Evolutionary conservation across 495 filamentous ascomycete species (phyloP), one percentile per base, ranked within the genome.

Genomic region (Bryoglossum gracile): DNA sequence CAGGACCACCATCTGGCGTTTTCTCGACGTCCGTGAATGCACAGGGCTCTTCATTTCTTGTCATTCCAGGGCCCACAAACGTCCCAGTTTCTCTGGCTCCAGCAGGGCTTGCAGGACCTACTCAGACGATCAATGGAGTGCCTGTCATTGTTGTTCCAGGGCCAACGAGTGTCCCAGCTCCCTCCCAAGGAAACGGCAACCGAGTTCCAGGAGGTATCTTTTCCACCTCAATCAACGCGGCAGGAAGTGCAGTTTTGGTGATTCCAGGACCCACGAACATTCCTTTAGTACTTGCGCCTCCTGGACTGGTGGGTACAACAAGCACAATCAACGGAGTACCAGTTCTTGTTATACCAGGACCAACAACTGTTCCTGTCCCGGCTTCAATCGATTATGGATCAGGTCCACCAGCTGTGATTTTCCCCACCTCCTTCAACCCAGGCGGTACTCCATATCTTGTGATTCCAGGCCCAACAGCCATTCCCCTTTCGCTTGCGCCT

Each of bases 41-140:
- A 23, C 17, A 25, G 25, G 37, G 41, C 9, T 23, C 43, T 8
- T 34, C 43, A 6, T 2, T 47, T n/a, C n/a, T 53, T 2, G 24
- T 53, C 1, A 28, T 53, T 19, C 43, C 50, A 2, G 36, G 35
- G 14, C 43, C 51, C 26, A 56, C 53, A 4, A 37, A 24, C 10
- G 48, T 56, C 17, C 49, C 54, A 0, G 30, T 56, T 1, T 39
- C 41, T 8, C 22, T 37, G 3, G 54, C 54, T 14, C 54, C 54
- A 23, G 4, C 43, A 2, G 54, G 48, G 1, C 28, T 57, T 1
- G 14, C 17, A 19, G 48, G 54, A 1, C 22, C 34, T 9, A 58
- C 47, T 21, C 42, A 45, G 8, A 43, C 40, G 3, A 43, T 54
- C 8, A 44, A 45, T 14, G 54, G 54, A 5, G 37, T 18, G 13